A percentile compares a stretch with the other conserved stretches of the same genome.
Evolutionary conservation across 371 early-diverging fungal species (phyloP).

Genomic region (Mucor irregularis): DNA sequence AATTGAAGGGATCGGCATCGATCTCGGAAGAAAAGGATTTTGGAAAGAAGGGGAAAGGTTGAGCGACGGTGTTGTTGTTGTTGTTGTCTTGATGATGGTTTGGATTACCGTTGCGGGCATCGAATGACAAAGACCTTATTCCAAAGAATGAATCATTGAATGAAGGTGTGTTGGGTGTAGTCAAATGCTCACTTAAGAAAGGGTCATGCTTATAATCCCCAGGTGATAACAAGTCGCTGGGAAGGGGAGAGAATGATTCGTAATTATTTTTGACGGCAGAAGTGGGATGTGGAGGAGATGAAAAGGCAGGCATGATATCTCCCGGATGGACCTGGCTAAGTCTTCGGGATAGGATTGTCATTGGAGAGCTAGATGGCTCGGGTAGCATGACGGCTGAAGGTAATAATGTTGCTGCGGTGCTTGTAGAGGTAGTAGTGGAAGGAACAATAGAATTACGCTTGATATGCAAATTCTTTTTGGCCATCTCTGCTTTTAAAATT

Average conservation of each 20-base stretch:
- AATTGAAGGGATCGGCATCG: constrained; percentile 17
- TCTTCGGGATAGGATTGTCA: constrained; percentile 14
- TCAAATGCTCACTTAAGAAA: constrained; percentile 39
- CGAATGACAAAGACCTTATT: constrained; percentile 37
- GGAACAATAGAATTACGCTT: constrained; percentile 23
- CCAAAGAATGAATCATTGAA: constrained; percentile 34
- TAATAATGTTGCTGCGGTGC: neutral
- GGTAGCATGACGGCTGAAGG: constrained; percentile 2
- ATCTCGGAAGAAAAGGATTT: constrained; percentile 4
- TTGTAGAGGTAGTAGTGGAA: neutral
- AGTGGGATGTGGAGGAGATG: constrained; percentile 3
- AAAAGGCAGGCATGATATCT: constrained; percentile 36
- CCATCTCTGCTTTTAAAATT: constrained; percentile 48
- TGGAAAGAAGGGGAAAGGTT: constrained; percentile 9
- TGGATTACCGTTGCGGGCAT: constrained; percentile 21
- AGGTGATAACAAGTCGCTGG: constrained; percentile 63
- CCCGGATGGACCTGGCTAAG: constrained; percentile 26
- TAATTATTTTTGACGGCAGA: too few species aligned
- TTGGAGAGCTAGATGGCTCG: constrained; percentile 12
- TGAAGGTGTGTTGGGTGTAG: constrained; percentile 20
- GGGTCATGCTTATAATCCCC: constrained; percentile 57
- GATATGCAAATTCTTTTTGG: constrained; percentile 52
- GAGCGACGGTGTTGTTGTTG: neutral
- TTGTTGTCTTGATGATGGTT: too few species aligned
- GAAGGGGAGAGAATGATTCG: constrained; percentile 53